phyloP scores from a whole-genome alignment of 371 early-diverging fungal genomes.

The Syncephalastrum monosporum region DNA sequence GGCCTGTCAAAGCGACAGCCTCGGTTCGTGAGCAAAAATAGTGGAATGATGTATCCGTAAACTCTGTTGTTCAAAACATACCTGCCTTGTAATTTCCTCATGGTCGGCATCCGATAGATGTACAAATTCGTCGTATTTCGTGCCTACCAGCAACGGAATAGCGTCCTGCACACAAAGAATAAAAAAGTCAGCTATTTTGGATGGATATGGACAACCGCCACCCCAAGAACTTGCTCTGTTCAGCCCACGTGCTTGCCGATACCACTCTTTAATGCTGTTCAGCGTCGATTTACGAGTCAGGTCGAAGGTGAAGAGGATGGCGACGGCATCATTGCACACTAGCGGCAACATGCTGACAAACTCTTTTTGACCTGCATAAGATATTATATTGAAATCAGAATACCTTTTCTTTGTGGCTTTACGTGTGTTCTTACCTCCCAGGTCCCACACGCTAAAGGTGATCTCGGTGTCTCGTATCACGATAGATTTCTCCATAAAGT shows the following conservation, averaged over 20 bases:
- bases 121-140: constrained; percentile 95
- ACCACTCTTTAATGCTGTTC: constrained; percentile 95
- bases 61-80: constrained; percentile 14
- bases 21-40: constrained; percentile 1
- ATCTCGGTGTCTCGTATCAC: constrained; percentile 87
- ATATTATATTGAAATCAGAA: not conserved
- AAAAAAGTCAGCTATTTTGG: not conserved
- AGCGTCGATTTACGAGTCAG: constrained; percentile 88
- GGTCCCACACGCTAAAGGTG: constrained; percentile 99
- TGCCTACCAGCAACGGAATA: constrained; percentile 93
- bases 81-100: constrained; percentile 91
- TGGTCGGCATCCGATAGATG: constrained; percentile 81
- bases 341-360: constrained; percentile 97
- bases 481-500: constrained; percentile 98
- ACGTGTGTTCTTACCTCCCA: constrained; percentile 76
- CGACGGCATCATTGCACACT: constrained; percentile 95
- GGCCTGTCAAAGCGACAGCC: constrained; percentile 48
- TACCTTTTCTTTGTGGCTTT: constrained; percentile 7
- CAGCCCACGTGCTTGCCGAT: constrained; percentile 93
- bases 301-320: constrained; percentile 96
- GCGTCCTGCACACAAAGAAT: constrained; percentile 63
- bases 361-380: constrained; percentile 79
- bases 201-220: not conserved
- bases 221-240: constrained; percentile 66
- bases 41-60: not conserved